Evolutionary conservation across 2,329 filamentous ascomycete genomes (phyloP).

Genomic region (Fusarium beomiforme): DNA sequence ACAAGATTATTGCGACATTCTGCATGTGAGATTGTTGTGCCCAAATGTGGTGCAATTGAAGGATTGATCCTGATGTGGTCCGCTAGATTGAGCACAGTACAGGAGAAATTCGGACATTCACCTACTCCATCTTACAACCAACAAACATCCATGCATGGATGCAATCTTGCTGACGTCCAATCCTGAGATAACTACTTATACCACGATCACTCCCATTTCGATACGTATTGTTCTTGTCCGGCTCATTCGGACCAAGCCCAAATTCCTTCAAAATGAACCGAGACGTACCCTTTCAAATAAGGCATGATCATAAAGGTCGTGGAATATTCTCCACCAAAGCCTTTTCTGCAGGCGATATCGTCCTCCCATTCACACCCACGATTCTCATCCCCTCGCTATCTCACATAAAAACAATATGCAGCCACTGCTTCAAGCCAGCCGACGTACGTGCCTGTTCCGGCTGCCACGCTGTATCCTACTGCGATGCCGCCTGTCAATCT

Average conservation of each 20-base stretch:
- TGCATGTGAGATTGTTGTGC: not conserved
- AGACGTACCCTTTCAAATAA: slow-evolving; percentile 40
- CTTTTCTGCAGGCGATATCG: slow-evolving; percentile 57
- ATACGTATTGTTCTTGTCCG: not conserved
- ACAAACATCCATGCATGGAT: not conserved
- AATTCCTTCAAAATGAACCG: slow-evolving; percentile 17
- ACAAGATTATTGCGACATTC: not conserved
- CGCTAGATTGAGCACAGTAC: slow-evolving; percentile 2
- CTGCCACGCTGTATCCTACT: slow-evolving; percentile 66
- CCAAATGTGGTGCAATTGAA: not conserved
- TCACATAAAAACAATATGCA: slow-evolving; percentile 57
- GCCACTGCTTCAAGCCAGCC: slow-evolving; percentile 56
- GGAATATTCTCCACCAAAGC: slow-evolving; percentile 55
- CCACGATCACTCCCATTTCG: not conserved
- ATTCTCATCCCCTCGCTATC: slow-evolving; percentile 60
- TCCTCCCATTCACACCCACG: slow-evolving; percentile 56
- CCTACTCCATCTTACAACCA: not conserved
- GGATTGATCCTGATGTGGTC: slow-evolving; percentile 2
- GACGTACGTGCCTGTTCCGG: slow-evolving; percentile 57
- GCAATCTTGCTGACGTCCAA: slow-evolving; percentile 1
- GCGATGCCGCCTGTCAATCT: slow-evolving; percentile 62
- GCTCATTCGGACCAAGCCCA: not conserved
- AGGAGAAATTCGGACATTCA: slow-evolving; percentile 28
- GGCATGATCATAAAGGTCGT: slow-evolving; percentile 54
- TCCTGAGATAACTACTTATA: not conserved